A percentile compares a stretch with the other conserved stretches of the same genome.
These are phyloP conservation scores for Xylaria polymorpha DNA, from an alignment of 2,329 filamentous ascomycete genomes.

Conservation along the genomic window DNA sequence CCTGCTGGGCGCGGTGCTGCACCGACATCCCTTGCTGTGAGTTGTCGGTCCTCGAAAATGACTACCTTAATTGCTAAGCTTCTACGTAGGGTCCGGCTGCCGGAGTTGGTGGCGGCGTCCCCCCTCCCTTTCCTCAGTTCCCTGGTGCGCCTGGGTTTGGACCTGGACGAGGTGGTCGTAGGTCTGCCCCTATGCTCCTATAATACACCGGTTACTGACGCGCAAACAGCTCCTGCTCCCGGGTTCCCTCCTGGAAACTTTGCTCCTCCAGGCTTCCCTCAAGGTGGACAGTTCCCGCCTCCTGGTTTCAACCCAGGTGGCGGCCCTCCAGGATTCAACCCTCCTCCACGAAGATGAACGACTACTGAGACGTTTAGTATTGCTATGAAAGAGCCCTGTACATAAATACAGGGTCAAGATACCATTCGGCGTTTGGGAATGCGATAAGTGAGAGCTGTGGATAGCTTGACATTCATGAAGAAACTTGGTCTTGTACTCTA, in stretches of 20 bases:
- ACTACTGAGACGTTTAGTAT: conserved; percentile 24
- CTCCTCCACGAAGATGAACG: conserved; percentile 71
- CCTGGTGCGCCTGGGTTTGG: conserved; percentile 62
- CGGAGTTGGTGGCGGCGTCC: conserved; percentile 78
- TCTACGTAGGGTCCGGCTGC: conserved; percentile 76
- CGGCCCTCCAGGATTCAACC: conserved; percentile 77
- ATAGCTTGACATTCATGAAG: conserved; percentile 42
- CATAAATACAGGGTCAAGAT: conserved; percentile 33
- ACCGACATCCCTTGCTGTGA: conserved; percentile 82
- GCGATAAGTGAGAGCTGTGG: conserved; percentile 38
- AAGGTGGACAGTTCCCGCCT: conserved; percentile 59
- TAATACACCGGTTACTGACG: conserved; percentile 36
- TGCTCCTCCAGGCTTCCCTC: conserved; percentile 59
- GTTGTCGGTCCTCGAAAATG: conserved; percentile 42
- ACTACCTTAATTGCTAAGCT: conserved; percentile 39
- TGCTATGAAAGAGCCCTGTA: conserved; percentile 25
- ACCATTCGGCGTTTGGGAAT: conserved; percentile 50
- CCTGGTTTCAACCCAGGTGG: conserved; percentile 64
- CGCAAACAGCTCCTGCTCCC: conserved; percentile 44
- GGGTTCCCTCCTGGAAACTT: conserved; percentile 55
- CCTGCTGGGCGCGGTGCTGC: conserved; percentile 85
- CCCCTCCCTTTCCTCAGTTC: conserved; percentile 70
- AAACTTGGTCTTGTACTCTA: conserved; percentile 36
- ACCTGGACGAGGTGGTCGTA: conserved; percentile 66
- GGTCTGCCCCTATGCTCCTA: conserved; percentile 48